phyloP scores from a whole-genome alignment of 2,329 filamentous ascomycete species.

The Onygena corvina region DNA sequence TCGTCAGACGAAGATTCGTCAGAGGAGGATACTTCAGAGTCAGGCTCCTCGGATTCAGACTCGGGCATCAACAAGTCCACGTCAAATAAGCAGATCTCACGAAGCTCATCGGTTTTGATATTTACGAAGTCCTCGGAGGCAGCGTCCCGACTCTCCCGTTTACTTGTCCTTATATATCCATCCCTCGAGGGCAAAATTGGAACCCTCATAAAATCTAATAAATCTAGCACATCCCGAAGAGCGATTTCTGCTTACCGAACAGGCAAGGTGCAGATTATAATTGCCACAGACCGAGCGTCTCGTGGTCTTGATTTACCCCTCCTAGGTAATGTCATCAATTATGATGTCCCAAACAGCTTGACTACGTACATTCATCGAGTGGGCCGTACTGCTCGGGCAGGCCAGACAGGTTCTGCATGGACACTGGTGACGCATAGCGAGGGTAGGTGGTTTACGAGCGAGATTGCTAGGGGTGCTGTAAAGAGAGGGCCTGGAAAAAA shows the following conservation, averaged over 20 bases:
- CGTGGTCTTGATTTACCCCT: slow-evolving; percentile 74
- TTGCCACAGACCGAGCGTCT: slow-evolving; percentile 86
- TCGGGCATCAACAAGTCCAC: slow-evolving; percentile 20
- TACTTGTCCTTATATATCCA: slow-evolving; percentile 57
- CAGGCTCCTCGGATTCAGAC: slow-evolving; percentile 17
- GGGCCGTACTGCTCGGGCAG: slow-evolving; percentile 77
- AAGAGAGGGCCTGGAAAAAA: slow-evolving; percentile 24
- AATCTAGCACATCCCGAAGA: slow-evolving; percentile 57
- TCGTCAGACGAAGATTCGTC: slow-evolving; percentile 20
- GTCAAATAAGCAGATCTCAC: slow-evolving; percentile 27
- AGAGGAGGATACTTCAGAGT: slow-evolving; percentile 17
- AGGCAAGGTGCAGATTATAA: slow-evolving; percentile 57
- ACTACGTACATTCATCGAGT: slow-evolving; percentile 85
- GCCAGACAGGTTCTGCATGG: slow-evolving; percentile 65
- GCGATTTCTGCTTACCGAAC: slow-evolving; percentile 54
- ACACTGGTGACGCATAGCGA: slow-evolving; percentile 73
- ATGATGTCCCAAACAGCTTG: slow-evolving; percentile 72
- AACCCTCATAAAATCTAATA: slow-evolving; percentile 65
- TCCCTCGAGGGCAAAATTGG: slow-evolving; percentile 46
- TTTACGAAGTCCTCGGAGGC: slow-evolving; percentile 88
- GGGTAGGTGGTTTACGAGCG: slow-evolving; percentile 83
- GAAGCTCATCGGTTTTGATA: slow-evolving; percentile 47
- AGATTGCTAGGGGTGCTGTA: slow-evolving; percentile 48
- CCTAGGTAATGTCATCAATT: slow-evolving; percentile 80
- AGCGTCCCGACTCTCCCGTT: slow-evolving; percentile 70